Conservation (phyloP, 805 yeast genomes). For the Lipomyces starkeyi region DNA sequence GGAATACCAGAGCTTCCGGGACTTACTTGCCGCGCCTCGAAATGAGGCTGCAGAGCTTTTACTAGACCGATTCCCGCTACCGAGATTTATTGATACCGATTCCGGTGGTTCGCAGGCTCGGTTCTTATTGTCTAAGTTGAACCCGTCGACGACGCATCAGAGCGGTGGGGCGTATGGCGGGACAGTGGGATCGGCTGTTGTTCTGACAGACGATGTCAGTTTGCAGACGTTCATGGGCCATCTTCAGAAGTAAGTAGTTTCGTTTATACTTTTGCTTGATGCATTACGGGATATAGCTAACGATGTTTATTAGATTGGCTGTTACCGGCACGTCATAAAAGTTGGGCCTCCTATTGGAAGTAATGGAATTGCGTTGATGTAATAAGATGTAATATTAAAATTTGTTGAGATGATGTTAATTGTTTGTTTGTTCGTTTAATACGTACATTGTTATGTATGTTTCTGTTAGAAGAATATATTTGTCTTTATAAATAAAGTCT, state of each 20-base stretch:
- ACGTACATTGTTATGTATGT: not conserved
- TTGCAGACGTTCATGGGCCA: conserved; percentile 95
- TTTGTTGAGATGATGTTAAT: not conserved
- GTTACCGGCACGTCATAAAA: conserved; percentile 52
- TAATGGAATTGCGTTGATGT: not conserved
- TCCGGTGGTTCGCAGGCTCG: conserved; percentile 99
- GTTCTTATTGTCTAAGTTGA: conserved; percentile 90
- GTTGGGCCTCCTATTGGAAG: not conserved
- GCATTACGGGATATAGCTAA: not conserved
- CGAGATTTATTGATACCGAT: conserved; percentile 95
- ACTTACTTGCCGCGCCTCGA: conserved; percentile 85
- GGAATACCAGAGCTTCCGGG: conserved; percentile 87
- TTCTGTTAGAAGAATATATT: not conserved
- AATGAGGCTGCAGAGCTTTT: conserved; percentile 90
- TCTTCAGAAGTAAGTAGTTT: conserved; percentile 64
- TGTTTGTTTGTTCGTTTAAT: not conserved
- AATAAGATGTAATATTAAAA: not conserved
- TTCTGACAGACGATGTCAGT: conserved; percentile 94
- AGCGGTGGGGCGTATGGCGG: conserved; percentile 55
- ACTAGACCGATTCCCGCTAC: conserved; percentile 94
- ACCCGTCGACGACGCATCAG: conserved; percentile 87
- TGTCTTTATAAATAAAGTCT: too few relatives aligned
- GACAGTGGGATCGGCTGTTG: conserved; percentile 69
- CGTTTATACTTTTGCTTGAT: not conserved
- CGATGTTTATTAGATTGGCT: conserved; percentile 55